Base-by-base conservation (phyloP, 495 filamentous ascomycete species). In the Trichoderma virens region DNA sequence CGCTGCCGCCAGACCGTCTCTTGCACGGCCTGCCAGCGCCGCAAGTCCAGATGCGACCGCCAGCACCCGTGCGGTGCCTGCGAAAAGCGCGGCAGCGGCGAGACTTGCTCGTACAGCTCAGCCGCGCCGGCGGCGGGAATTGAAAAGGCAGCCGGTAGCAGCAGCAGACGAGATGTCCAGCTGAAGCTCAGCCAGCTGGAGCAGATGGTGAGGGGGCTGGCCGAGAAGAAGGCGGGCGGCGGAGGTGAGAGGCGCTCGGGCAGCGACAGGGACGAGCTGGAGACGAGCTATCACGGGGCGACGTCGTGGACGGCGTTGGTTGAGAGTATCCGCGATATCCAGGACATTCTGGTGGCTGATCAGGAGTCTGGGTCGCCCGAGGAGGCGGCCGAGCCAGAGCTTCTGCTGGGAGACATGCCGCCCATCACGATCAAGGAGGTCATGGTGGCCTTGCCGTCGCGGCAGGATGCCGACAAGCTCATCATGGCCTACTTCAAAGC, bases 291-390 rank as follows among this genome's bases (percentile, higher is more conserved):
- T 61, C 74, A 80, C 45, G 79, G 77, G 18, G 74, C 72, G 8
- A 79, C 79, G 23, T 76, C 83, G 62, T 82, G 79, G 79, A 74
- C 78, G 28, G 74, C 80, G 1, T 78, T 84, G 35, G 71, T 83
- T 6, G 75, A 83, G 39, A 76, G 72, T 63, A 74, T 73, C 34
- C 69, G 73, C 56, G 73, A 75, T 41, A 73, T 72, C 41, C 69
- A 73, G 64, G 67, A 67, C 20, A 70, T 71, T 43, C 67, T 74
- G 28, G 67, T 72, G 23, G 69, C 61, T 60, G 73, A 77, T 59
- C 51, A 23, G 51, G 51, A 30, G 16, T 30, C 23, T 27, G 56
- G 67, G 23, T 7, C 18, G 25, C 67, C 59, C 32, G 66, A 63
- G 20, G 51, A 64, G 1, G 67, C 61, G 27, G 45, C 67, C 28